Base-by-base conservation (phyloP, 495 filamentous ascomycete species). In the Acidiella bohemica region DNA sequence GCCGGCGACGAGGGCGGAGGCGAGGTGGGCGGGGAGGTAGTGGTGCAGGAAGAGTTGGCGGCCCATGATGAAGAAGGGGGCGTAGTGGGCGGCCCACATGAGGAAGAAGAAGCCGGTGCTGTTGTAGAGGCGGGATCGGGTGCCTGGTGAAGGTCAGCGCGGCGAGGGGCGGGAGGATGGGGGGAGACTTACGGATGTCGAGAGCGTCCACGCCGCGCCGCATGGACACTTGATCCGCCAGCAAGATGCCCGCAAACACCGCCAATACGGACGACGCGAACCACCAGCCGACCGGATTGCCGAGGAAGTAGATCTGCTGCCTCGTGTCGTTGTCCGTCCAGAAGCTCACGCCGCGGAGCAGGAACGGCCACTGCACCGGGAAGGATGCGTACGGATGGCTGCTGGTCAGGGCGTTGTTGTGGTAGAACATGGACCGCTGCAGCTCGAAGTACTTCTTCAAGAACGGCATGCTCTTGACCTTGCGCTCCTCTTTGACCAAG, bases 41-140 rank as follows among this genome's bases (percentile, higher is more conserved):
- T 81, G 76, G 57, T 81, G 76, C 44, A 81, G 60, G 72, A 81
- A 81, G 53, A 78, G 75, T 56, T 81, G 76, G 36, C 76, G 76
- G 44, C 76, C 76, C 76, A 81, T 81, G 53, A 80, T 63, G 67
- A 75, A 81, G 68, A 81, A 81, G 43, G 76, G 76, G 59, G 78
- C 64, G 59, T 80, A 81, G 58, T 81, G 76, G 23, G 76, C 73
- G n/a, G 70, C 73, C 76, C 76, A 81, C 61, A 70, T 71, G 42
- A 97, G 81, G 75, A 94, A 96, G 62, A 97, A 82, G 75, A 97
- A 97, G 30, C 90, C 90, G 0, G 92, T 96, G 46, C 83, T 92
- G 70, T 95, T 94, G 62, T 97, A 97, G 45, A 97, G 72, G 41
- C 86, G 84, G 24, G 81, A 86, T 38, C 90, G 85, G 23, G 90